Conservation (phyloP, 148 eudicot genomes). For the Dysphania ambrosioides region DNA sequence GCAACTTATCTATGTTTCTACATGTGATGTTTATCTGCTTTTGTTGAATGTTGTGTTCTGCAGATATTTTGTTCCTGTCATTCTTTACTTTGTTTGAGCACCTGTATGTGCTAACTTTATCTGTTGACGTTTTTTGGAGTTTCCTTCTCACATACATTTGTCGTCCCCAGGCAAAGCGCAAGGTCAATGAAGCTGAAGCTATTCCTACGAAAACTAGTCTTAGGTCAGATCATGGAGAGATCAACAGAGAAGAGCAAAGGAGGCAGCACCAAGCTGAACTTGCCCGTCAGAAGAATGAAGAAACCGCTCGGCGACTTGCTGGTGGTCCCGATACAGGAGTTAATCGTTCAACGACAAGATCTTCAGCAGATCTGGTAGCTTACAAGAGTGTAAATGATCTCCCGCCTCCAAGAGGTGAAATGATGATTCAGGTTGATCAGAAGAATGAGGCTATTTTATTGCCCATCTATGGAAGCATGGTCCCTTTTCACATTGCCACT, state of each 20-base stretch:
- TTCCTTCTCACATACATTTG: background rate
- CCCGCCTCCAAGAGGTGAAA: constrained; percentile 75
- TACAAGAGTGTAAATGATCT: constrained; percentile 81
- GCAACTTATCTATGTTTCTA: background rate
- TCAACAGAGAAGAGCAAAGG: constrained; percentile 74
- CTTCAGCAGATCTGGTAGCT: constrained; percentile 67
- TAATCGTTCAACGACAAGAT: constrained; percentile 41
- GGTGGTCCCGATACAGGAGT: constrained; percentile 61
- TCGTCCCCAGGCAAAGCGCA: constrained; percentile 35
- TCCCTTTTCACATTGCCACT: constrained; percentile 82
- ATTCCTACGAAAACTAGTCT: constrained; percentile 67
- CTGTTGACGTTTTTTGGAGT: background rate
- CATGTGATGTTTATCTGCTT: background rate
- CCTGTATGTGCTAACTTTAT: background rate
- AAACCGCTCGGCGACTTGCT: constrained; percentile 86
- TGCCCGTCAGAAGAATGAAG: constrained; percentile 94
- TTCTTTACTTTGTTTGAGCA: background rate
- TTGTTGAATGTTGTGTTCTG: background rate
- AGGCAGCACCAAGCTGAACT: constrained; percentile 94
- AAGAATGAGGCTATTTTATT: constrained; percentile 74
- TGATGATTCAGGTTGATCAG: constrained; percentile 94
- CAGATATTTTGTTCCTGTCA: background rate
- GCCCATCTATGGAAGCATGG: constrained; percentile 85
- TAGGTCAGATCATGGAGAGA: constrained; percentile 79
- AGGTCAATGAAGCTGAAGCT: constrained; percentile 31